These are phyloP conservation scores for Willaertia magna DNA, from an alignment of 208 protist genomes.

Conservation along the genomic window DNA sequence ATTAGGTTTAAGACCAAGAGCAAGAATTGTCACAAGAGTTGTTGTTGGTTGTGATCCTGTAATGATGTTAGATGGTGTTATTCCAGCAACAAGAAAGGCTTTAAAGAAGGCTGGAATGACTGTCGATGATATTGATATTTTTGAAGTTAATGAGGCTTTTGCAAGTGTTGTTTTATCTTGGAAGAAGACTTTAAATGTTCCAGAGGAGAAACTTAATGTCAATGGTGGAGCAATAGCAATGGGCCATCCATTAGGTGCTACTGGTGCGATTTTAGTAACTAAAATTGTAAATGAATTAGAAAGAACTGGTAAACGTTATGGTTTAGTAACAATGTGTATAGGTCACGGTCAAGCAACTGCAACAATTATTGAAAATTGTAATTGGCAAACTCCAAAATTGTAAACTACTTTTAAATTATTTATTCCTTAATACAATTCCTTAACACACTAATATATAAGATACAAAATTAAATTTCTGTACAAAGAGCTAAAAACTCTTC, in stretches of 20 bases:
- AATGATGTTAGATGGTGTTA: conserved; percentile 33
- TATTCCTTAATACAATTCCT: too few species aligned
- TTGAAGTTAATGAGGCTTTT: conserved; percentile 53
- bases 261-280: conserved; percentile 13
- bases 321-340: conserved; percentile 14
- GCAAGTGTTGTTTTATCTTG: conserved; percentile 21
- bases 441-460: too few species aligned
- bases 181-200: conserved; percentile 22
- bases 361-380: conserved; percentile 10
- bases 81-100: conserved; percentile 11
- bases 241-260: conserved; percentile 41
- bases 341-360: conserved; percentile 3
- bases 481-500: neutral
- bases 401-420: too few species aligned
- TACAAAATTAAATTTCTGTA: too few species aligned
- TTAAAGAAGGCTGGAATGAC: conserved; percentile 27
- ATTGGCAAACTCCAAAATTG: neutral
- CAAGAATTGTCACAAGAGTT: conserved; percentile 20
- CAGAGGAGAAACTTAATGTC: conserved; percentile 29
- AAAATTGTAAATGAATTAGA: conserved; percentile 2
- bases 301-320: conserved; percentile 13
- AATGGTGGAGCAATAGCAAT: conserved; percentile 47
- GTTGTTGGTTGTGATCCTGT: conserved; percentile 31
- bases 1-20: conserved; percentile 34
- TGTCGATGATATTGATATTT: conserved; percentile 32